Base-by-base conservation (phyloP, 768 basidiomycete genomes). In the Xerocomellus intermedius region DNA sequence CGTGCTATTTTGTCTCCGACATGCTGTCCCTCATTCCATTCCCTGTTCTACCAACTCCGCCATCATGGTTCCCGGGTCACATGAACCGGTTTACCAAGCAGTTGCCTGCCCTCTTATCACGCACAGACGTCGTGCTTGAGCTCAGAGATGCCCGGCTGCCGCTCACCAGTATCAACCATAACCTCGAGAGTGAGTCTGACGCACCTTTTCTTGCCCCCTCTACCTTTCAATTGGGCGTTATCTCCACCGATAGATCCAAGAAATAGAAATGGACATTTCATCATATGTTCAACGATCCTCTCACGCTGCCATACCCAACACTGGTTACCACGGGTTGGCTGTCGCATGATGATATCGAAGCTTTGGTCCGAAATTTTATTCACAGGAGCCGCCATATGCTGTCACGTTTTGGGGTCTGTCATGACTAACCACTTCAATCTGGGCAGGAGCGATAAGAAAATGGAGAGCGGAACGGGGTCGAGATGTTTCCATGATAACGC, bases 11-110 rank as follows among this genome's bases (percentile, higher is more conserved):
- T 52, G 42, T 41, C 44, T 21, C 36, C 36, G 49, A 57, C 55
- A 74, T 74, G 74, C 59, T 76, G 56, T 64, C 66, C 43, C 61
- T 61, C 61, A 61, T 79, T 45, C 68, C 70, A 35, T 71, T 76
- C 55, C 78, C 80, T 52, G 72, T 73, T 52, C 79, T 94, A 22
- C 84, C 89, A 42, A 73, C 76, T 43, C 86, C 91, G 30, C 87
- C 88, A 48, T 94, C 94, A 79, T 97, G 94, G 94, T 96, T 87
- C 74, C 92, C 92, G 24, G 94, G 94, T 33, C 94, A 98, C 73
- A 98, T 97, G 94, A 87, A 84, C 73, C 83, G 85, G 64, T 96
- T 96, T 69, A 81, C 86, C 41, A 80, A 85, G 57, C 82, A 82
- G 68, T 76, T 97, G 41, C 91, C 93, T 19, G 74, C 80, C 19